These are phyloP conservation scores for Hura crepitans DNA, from an alignment of 441 rosid species.

Conservation along the genomic window DNA sequence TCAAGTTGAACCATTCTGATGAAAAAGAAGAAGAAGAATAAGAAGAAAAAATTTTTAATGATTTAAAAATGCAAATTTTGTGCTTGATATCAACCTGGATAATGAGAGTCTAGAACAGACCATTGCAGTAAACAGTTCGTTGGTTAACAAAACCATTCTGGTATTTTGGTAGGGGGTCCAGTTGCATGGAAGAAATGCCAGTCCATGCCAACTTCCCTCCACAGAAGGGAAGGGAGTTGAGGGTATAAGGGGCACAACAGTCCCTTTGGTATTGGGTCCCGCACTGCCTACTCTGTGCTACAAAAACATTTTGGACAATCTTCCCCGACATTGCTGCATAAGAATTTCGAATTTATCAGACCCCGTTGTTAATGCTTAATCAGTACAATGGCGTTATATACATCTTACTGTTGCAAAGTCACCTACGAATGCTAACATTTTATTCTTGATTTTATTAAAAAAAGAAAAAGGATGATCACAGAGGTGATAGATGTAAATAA, in stretches of 20 bases:
- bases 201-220: slow-evolving; percentile 82
- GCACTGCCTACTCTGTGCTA: slow-evolving; percentile 72
- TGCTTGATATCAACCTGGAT: slow-evolving; percentile 41
- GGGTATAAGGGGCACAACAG: slow-evolving; percentile 47
- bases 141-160: slow-evolving; percentile 56
- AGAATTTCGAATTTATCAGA: slow-evolving; percentile 46
- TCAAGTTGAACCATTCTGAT: slow-evolving; percentile 9
- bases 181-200: slow-evolving; percentile 69
- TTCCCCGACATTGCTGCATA: slow-evolving; percentile 80
- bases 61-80: too few relatives aligned
- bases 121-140: slow-evolving; percentile 66
- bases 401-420: neutral
- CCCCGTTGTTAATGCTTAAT: slow-evolving; percentile 8
- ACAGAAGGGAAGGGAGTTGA: slow-evolving; percentile 58
- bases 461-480: neutral
- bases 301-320: slow-evolving; percentile 69
- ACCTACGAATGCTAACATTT: neutral
- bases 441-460: neutral
- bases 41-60: neutral
- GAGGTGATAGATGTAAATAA: neutral
- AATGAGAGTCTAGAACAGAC: slow-evolving; percentile 88
- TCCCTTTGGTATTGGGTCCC: slow-evolving; percentile 56
- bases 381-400: neutral
- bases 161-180: slow-evolving; percentile 46
- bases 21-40: neutral